Conservation (phyloP, 805 yeast species). For the Danielia reshetovae region DNA sequence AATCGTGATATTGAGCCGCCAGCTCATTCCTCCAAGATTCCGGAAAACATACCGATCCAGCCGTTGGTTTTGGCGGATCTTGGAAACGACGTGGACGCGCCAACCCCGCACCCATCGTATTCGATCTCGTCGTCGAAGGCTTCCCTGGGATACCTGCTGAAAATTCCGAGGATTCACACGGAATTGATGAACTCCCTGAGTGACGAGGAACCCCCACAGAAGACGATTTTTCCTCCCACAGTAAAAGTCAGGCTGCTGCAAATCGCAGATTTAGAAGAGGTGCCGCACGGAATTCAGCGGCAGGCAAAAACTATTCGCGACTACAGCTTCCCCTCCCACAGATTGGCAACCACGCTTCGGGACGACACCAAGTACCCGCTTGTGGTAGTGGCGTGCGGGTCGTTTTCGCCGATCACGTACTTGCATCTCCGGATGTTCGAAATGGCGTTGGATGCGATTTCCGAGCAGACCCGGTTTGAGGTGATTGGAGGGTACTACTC, state of each 20-base stretch:
- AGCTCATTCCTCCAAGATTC: conserved; percentile 66
- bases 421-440: conserved; percentile 96
- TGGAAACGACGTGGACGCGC: conserved; percentile 69
- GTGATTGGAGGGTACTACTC: conserved; percentile 95
- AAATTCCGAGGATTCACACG: conserved; percentile 54
- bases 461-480: conserved; percentile 90
- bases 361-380: conserved; percentile 82
- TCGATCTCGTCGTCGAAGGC: conserved; percentile 8
- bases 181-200: conserved; percentile 48
- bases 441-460: conserved; percentile 92
- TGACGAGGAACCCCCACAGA: conserved; percentile 31
- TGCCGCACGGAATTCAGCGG: conserved; percentile 88
- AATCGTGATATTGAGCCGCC: conserved; percentile 58
- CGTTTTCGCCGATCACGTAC: conserved; percentile 93
- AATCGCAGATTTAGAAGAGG: conserved; percentile 93
- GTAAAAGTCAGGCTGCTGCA: conserved; percentile 52
- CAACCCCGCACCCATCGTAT: conserved; percentile 50
- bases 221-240: conserved; percentile 35
- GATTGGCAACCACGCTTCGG: conserved; percentile 64
- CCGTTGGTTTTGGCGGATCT: conserved; percentile 67
- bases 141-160: conserved; percentile 24
- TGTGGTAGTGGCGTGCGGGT: conserved; percentile 96
- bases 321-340: conserved; percentile 83
- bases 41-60: conserved; percentile 71
- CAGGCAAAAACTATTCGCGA: conserved; percentile 70